Evolutionary conservation across 2,329 filamentous ascomycete species (phyloP).

Genomic region (Leptographium lundbergii): DNA sequence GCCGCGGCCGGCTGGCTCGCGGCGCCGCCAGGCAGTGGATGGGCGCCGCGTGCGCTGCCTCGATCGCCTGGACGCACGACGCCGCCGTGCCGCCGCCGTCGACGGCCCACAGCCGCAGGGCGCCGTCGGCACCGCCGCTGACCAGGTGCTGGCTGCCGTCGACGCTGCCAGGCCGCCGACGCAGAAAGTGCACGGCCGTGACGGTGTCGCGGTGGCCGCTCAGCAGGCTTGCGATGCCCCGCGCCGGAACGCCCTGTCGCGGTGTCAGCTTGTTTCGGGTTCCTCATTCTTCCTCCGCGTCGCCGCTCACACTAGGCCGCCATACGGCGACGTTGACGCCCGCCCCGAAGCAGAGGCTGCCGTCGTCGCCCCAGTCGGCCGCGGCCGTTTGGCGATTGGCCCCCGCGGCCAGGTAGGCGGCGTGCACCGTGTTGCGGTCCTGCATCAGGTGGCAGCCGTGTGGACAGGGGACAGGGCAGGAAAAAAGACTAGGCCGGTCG

Average conservation of each 20-base stretch:
- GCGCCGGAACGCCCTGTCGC: background rate
- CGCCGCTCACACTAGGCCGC: constrained; percentile 50
- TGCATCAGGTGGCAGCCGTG: background rate
- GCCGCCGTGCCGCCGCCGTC: constrained; percentile 15
- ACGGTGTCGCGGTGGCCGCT: constrained; percentile 68
- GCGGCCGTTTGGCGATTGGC: constrained; percentile 83
- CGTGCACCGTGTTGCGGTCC: constrained; percentile 12
- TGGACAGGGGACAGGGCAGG: background rate
- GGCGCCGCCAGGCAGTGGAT: constrained; percentile 54
- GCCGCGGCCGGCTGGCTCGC: constrained; percentile 2
- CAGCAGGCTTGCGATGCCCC: constrained; percentile 55
- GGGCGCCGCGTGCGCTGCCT: constrained; percentile 58
- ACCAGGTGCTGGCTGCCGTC: constrained; percentile 39
- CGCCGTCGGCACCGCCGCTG: constrained; percentile 71
- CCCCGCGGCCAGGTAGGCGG: constrained; percentile 57
- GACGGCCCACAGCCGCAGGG: constrained; percentile 58
- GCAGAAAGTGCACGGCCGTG: constrained; percentile 72
- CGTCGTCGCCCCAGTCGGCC: constrained; percentile 72
- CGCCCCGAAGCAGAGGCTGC: constrained; percentile 75
- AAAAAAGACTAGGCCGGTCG: too few species aligned
- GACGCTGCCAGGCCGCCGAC: constrained; percentile 15
- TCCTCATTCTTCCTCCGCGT: background rate
- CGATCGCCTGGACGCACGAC: constrained; percentile 40
- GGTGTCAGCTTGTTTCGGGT: background rate
- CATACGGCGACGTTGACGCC: constrained; percentile 84